Base-by-base conservation (phyloP, 768 basidiomycete species). In the Cubamyces sp. region DNA sequence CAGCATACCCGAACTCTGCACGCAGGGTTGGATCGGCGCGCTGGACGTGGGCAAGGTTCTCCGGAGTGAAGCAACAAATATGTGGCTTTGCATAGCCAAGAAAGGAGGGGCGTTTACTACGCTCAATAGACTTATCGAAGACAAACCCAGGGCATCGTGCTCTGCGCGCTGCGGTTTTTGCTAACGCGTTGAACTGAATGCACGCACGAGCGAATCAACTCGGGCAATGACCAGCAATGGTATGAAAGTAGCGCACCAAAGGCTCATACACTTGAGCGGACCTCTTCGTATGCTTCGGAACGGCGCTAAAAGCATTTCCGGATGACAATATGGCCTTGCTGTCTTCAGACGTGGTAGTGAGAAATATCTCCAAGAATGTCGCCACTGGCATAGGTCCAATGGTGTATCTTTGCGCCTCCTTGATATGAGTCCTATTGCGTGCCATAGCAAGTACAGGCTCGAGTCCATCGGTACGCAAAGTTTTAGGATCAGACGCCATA, bases 131-230 rank as follows among this genome's bases (percentile, higher is more conserved):
- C 6, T 46, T 19, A 15, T 53, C 57, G 45, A 60, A 50, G 26
- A 49, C 30, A 42, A 64, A 64, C 1, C 62, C 47, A 1, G 57
- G 62, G 37, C 57, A 64, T 12, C 53, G 57, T 3, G 42, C 19
- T n/a, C 39, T 60, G 9, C 12, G n/a, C 26, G 23, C 40, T 19
- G 60, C 48, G 1, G 1, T 15, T 12, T 25, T 37, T 11, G 45
- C 47, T 0, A 57, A 30, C 5, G 63, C 53, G 1, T 19, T 25
- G 5, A 34, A 25, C 60, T 61, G n/a, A 3, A 86, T 16, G 16
- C 3, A 2, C 37, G 15, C 48, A 47, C 1, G 47, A 52, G 4
- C 6, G 34, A 34, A 34, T 34, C 34, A 34, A 11, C 34, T 34
- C 12, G 12, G 2, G 5, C 15, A 14, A 28, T 6, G 11, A 15